A percentile compares a stretch with the other conserved stretches of the same genome.
Conservation (phyloP, 2,329 filamentous ascomycete genomes). For the Curvularia sp. region DNA sequence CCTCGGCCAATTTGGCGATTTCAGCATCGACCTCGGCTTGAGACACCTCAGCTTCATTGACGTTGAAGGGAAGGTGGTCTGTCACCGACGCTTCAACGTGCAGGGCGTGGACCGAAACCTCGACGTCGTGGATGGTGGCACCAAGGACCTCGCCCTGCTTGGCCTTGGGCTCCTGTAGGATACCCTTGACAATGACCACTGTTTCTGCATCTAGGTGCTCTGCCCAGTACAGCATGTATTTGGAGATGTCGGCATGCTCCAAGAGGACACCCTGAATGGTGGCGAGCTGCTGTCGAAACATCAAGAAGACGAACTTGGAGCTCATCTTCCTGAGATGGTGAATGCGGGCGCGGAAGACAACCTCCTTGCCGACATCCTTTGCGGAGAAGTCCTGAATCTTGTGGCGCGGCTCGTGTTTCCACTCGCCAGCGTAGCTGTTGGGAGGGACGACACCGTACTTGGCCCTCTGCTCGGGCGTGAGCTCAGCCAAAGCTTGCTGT, state of each 20-base stretch:
- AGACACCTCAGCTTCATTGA: slow-evolving; percentile 73
- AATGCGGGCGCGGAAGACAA: slow-evolving; percentile 74
- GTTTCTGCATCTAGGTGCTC: slow-evolving; percentile 82
- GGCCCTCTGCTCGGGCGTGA: slow-evolving; percentile 65
- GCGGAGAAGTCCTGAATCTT: slow-evolving; percentile 61
- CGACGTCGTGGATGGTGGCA: slow-evolving; percentile 76
- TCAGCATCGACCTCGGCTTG: slow-evolving; percentile 62
- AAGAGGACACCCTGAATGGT: slow-evolving; percentile 86
- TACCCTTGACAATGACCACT: slow-evolving; percentile 77
- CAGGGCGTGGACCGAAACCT: slow-evolving; percentile 73
- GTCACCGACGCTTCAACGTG: slow-evolving; percentile 68
- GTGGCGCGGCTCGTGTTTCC: slow-evolving; percentile 57
- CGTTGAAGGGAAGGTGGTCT: slow-evolving; percentile 71
- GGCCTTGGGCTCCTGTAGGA: slow-evolving; percentile 73
- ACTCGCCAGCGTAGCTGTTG: slow-evolving; percentile 64
- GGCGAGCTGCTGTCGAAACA: slow-evolving; percentile 82
- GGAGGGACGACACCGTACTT: slow-evolving; percentile 66
- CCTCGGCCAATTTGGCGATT: slow-evolving; percentile 50
- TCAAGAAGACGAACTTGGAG: slow-evolving; percentile 80
- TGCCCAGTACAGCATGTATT: slow-evolving; percentile 84
- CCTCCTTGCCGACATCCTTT: slow-evolving; percentile 63
- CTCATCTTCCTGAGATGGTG: slow-evolving; percentile 84
- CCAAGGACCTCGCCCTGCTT: slow-evolving; percentile 73
- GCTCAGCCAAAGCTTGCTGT: slow-evolving; percentile 58
- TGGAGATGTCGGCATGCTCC: slow-evolving; percentile 67